These are phyloP conservation scores for Eucalyptus curtisii DNA, from an alignment of 345 rosid genomes.

Conservation along the genomic window DNA sequence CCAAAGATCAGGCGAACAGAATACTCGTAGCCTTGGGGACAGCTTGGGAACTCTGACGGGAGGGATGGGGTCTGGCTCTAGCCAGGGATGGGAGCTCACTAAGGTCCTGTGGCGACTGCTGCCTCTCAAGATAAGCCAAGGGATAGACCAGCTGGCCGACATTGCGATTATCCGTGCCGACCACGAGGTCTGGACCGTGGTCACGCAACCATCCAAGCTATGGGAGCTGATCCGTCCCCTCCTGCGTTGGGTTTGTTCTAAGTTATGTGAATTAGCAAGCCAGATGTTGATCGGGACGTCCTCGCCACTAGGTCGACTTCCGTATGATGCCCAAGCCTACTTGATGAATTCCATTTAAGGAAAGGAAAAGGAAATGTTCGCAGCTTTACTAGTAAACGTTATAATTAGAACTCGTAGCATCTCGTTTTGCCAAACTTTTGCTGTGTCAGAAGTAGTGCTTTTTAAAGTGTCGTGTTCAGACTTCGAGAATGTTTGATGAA, in stretches of 20 bases:
- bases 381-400: no score
- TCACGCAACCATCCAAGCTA: no score
- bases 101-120: background rate
- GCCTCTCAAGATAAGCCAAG: background rate
- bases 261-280: background rate
- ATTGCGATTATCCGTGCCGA: no score
- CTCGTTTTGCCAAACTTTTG: no score
- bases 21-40: background rate
- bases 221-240: background rate
- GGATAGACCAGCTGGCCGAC: background rate
- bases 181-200: no score
- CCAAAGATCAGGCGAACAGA: background rate
- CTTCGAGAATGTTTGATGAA: no score
- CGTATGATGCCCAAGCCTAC: rapidly evolving
- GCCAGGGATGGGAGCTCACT: background rate
- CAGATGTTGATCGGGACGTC: no score
- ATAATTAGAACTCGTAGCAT: no score
- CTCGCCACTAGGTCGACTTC: no score
- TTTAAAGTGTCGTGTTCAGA: no score
- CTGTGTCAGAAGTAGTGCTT: no score
- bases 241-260: background rate
- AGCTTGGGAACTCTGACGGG: background rate
- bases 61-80: background rate
- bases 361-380: rapidly evolving
- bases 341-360: no score